Conservation (phyloP, 2,329 filamentous ascomycete genomes). For the Teratosphaeria destructans region DNA sequence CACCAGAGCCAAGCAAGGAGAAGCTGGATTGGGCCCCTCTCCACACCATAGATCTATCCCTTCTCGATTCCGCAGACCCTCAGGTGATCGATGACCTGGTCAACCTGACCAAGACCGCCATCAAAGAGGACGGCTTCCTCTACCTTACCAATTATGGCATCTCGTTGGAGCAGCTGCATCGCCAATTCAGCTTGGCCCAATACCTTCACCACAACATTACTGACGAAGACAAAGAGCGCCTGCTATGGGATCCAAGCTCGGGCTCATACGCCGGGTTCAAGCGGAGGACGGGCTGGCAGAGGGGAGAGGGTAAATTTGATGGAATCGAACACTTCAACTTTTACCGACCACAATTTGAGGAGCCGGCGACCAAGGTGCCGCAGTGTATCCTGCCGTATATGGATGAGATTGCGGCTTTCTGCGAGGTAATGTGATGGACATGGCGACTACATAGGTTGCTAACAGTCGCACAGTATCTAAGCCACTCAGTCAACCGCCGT, state of each 20-base stretch:
- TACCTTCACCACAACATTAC: conserved; percentile 42
- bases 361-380: conserved; percentile 32
- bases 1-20: conserved; percentile 37
- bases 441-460: neutral
- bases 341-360: conserved; percentile 39
- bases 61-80: conserved; percentile 23
- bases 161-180: conserved; percentile 39
- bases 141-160: conserved; percentile 44
- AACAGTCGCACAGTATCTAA: conserved; percentile 31
- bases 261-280: conserved; percentile 44
- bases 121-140: conserved; percentile 25
- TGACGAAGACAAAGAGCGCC: conserved; percentile 39
- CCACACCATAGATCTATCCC: conserved; percentile 23
- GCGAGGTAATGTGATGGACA: conserved; percentile 6
- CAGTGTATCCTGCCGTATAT: conserved; percentile 40
- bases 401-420: conserved; percentile 40
- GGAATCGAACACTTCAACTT: conserved; percentile 48
- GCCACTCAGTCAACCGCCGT: conserved; percentile 37
- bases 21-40: conserved; percentile 31
- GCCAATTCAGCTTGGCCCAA: conserved; percentile 42
- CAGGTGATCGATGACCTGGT: conserved; percentile 34
- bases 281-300: conserved; percentile 31
- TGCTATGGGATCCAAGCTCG: conserved; percentile 39
- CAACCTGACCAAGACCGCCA: conserved; percentile 27
- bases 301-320: conserved; percentile 26